Evolutionary conservation across 495 filamentous ascomycete species (phyloP).

Genomic region (Cairneyella variabilis): DNA sequence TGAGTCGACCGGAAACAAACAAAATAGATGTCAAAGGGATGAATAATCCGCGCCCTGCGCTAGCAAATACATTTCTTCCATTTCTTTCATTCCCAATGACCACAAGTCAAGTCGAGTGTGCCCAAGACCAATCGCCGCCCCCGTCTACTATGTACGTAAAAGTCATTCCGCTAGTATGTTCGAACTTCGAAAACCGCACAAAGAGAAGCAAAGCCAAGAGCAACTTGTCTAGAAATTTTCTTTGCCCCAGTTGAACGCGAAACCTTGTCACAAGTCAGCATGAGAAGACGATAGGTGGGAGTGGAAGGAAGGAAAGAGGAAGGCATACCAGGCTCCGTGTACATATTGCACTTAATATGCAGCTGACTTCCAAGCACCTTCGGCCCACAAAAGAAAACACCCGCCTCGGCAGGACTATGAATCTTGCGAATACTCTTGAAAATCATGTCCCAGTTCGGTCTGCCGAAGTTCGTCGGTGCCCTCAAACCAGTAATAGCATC

Average conservation of each 20-base stretch:
- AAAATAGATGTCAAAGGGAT: background rate
- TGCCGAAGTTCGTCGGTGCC: slow-evolving; percentile 72
- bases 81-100: background rate
- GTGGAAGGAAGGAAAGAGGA: slow-evolving; percentile 14
- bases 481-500: slow-evolving; percentile 73
- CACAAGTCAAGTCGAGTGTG: background rate
- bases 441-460: slow-evolving; percentile 78
- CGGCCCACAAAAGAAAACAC: slow-evolving; percentile 78
- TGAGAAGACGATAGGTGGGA: slow-evolving; percentile 9
- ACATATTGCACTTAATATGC: slow-evolving; percentile 74
- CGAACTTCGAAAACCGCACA: background rate
- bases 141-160: background rate
- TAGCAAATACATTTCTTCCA: background rate
- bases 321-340: slow-evolving; percentile 61
- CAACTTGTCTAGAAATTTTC: slow-evolving; percentile 66
- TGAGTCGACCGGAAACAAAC: too few relatives aligned
- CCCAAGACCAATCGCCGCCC: background rate
- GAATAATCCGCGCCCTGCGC: slow-evolving; percentile 1
- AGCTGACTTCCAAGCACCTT: slow-evolving; percentile 64
- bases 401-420: slow-evolving; percentile 65
- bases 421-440: slow-evolving; percentile 72
- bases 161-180: background rate
- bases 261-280: slow-evolving; percentile 24
- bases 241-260: slow-evolving; percentile 57
- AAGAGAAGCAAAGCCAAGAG: background rate